A percentile compares a stretch with the other conserved stretches of the same genome.
Evolutionary conservation across 192 early-diverging fungal genomes (phyloP).

Genomic region (Coemansia sp.): DNA sequence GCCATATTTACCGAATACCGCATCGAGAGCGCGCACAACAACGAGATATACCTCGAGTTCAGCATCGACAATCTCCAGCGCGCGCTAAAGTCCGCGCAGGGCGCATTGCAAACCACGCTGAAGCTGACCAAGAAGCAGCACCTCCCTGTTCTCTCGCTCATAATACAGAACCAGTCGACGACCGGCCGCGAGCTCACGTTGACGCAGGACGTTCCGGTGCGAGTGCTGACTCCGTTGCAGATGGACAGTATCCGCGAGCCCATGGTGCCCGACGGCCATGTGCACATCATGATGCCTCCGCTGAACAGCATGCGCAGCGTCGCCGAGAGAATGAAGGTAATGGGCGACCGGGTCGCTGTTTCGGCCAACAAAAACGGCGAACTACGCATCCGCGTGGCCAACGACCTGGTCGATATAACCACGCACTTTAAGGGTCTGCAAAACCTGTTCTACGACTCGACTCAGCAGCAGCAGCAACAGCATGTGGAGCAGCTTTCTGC

Average conservation of each 20-base stretch:
- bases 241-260: slow-evolving; percentile 61
- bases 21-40: slow-evolving; percentile 60
- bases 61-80: slow-evolving; percentile 62
- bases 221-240: slow-evolving; percentile 54
- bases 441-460: slow-evolving; percentile 60
- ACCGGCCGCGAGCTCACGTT: slow-evolving; percentile 33
- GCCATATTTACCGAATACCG: slow-evolving; percentile 69
- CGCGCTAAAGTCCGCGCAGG: slow-evolving; percentile 60
- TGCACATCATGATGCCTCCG: slow-evolving; percentile 76
- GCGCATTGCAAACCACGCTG: slow-evolving; percentile 55
- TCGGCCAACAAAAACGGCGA: slow-evolving; percentile 71
- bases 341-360: slow-evolving; percentile 61
- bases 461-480: slow-evolving; percentile 33
- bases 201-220: slow-evolving; percentile 62
- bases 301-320: slow-evolving; percentile 64
- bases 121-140: slow-evolving; percentile 63
- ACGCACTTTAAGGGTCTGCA: slow-evolving; percentile 60
- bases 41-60: slow-evolving; percentile 73
- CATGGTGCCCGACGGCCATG: slow-evolving; percentile 58
- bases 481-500: slow-evolving; percentile 24
- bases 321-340: slow-evolving; percentile 61
- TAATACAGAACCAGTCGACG: slow-evolving; percentile 33
- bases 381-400: slow-evolving; percentile 58
- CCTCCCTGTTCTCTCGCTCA: slow-evolving; percentile 26
- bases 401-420: slow-evolving; percentile 58